Evolutionary conservation across 371 early-diverging fungal species (phyloP), one percentile per base, ranked within the genome.

Genomic region (Mortierella sp.): DNA sequence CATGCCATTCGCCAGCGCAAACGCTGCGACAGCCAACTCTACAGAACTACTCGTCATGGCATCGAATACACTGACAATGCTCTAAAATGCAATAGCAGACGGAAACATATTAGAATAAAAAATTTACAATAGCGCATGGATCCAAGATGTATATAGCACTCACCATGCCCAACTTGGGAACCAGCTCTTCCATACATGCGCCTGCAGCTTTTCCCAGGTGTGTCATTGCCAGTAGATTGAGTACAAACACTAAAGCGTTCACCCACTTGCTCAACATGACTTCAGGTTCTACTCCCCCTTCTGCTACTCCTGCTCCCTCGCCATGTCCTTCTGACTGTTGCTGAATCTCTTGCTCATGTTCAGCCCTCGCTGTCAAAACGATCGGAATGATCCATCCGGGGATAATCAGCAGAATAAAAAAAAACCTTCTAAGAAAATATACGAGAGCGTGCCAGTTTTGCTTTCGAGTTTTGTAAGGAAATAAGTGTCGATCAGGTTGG

Each of bases 21-120:
- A 84, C 20, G 96, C 87, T 5, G 92, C 90, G 40, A 95, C 88
- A 37, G 94, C 88, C 73, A 95, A 73, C 79, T 97, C 98, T 10
- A 96, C 95, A 1, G 94, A 92, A 70, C 95, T 84, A 84, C 96
- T 79, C 3, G 79, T 79, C 75, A 79, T 68, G 10, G 72, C 79
- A 61, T 79, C 79, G 45, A 79, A 35, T 28, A 79, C 58, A 43
- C 71, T 74, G 62, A 79, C 68, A 20, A 71, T 45, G 5, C 68
- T 59, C 79, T 79, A 74, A 20, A 65, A 35, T 4, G 35, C 5
- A 12, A 64, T 26, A 22, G 26, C 12, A 47, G 9, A 43, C 6
- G 43, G 47, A 20, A 11, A 47, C 12, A 5, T 47, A 12, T 20
- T 18, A 47, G 47, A 20, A 20, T 14, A 20, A 4, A 11, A 47